These are phyloP conservation scores for Pezicula radicicola DNA, from an alignment of 2,329 filamentous ascomycete species.

Conservation along the genomic window DNA sequence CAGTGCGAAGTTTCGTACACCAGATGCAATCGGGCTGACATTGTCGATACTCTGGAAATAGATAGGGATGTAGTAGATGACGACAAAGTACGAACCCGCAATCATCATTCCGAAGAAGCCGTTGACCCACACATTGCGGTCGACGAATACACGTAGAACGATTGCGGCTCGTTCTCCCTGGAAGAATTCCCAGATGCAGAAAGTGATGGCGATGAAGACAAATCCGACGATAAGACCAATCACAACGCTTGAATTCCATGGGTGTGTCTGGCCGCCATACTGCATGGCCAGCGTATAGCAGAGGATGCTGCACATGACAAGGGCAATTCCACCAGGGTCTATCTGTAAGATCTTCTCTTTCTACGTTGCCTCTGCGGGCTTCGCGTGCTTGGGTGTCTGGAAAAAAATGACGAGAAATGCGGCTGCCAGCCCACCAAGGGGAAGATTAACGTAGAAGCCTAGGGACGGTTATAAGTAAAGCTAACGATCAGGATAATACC, in stretches of 20 bases:
- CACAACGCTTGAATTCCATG: conserved; percentile 36
- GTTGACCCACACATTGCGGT: conserved; percentile 36
- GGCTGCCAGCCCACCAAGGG: conserved; percentile 31
- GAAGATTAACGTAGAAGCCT: conserved; percentile 35
- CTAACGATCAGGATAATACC: no score
- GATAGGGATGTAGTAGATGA: conserved; percentile 42
- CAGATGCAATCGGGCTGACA: conserved; percentile 28
- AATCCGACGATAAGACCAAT: conserved; percentile 37
- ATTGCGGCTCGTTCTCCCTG: conserved; percentile 46
- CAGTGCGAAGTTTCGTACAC: conserved; percentile 33
- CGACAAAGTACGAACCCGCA: conserved; percentile 36
- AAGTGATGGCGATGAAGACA: conserved; percentile 22
- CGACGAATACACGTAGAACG: conserved; percentile 35
- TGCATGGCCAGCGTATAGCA: conserved; percentile 39
- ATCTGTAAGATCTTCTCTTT: no score
- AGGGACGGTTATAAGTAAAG: no score
- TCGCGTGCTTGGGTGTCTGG: conserved; percentile 32
- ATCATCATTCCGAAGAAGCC: conserved; percentile 35
- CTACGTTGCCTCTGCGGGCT: conserved; percentile 28
- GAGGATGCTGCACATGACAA: conserved; percentile 40
- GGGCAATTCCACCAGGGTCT: conserved; percentile 34
- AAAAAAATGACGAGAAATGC: conserved; percentile 37
- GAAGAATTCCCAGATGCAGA: conserved; percentile 31
- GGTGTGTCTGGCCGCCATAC: conserved; percentile 37
- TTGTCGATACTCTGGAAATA: conserved; percentile 44